Base-by-base conservation (phyloP, 1,139 yeast species). In the Candida tropicalis region DNA sequence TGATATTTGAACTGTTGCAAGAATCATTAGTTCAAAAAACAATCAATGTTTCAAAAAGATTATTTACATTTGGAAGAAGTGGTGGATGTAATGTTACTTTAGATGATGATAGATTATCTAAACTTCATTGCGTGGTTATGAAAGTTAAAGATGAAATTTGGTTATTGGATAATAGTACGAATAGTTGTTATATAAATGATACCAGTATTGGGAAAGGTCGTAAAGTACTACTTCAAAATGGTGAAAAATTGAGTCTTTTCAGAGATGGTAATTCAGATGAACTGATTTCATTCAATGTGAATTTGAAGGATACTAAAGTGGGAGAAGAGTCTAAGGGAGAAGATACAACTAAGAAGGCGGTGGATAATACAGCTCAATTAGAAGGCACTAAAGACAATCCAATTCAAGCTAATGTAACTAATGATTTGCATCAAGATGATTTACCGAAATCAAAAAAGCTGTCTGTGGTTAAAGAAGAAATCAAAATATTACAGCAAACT, bases 81-180 rank as follows among this genome's bases (percentile, higher is more conserved):
- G 82, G 78, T 39, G 72, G 78, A 1, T 81, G 87, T 47, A 81
- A 84, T 53, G 71, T 75, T 17, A 69, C 66, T 38, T 77, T 89
- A 12, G 70, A 76, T 32, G 97, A 90, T 54, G 85, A 78, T 52
- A 68, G 97, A 40, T 76, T 91, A 55, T 90, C 97, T 2, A 87
- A 89, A 50, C 73, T 84, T 3, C 98, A 93, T 60, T 90, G 97
- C 59, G 69, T 83, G 31, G 67, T 93, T 12, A 59, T 73, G 42
- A 79, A 83, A 54, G 74, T 77, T 47, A 64, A 79, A 3, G 88
- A 83, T 45, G 90, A 83, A 56, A 69, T 87, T n/a, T 89, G 96
- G 96, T 66, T 90, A 15, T 64, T 87, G 34, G 97, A 88, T 56
- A 78, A 74, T 48, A 86, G 95, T 41, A 81, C 95, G 0, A 90